Evolutionary conservation across 2,329 filamentous ascomycete species (phyloP).

Genomic region (Cucurbitaria berberidis): DNA sequence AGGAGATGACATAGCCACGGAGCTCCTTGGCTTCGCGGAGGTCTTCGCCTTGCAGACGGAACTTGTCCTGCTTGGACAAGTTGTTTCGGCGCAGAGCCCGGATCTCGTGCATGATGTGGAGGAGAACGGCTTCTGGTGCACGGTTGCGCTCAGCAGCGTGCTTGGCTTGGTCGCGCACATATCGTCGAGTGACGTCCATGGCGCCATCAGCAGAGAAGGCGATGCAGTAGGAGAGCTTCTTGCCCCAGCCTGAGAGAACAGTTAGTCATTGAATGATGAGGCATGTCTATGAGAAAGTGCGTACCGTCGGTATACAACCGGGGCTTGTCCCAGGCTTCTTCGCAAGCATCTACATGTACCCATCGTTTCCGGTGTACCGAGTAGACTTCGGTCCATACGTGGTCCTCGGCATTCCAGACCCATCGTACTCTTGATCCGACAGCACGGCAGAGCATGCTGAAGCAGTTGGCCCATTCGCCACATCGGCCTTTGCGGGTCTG

Average conservation of each 20-base stretch:
- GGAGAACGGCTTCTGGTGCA: constrained; percentile 86
- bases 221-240: constrained; percentile 96
- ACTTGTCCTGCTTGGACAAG: constrained; percentile 84
- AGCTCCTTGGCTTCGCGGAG: constrained; percentile 76
- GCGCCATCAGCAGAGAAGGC: constrained; percentile 91
- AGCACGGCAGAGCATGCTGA: constrained; percentile 96
- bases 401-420: constrained; percentile 98
- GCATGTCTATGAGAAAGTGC: constrained; percentile 32
- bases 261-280: constrained; percentile 14
- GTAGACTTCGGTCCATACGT: constrained; percentile 98
- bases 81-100: constrained; percentile 81
- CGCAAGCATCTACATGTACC: constrained; percentile 96
- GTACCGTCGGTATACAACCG: constrained; percentile 84
- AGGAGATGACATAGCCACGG: constrained; percentile 73
- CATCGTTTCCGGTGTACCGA: constrained; percentile 91
- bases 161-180: constrained; percentile 71
- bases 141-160: constrained; percentile 76
- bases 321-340: constrained; percentile 94
- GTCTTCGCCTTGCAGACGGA: constrained; percentile 81
- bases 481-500: constrained; percentile 85
- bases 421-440: constrained; percentile 90
- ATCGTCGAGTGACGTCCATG: constrained; percentile 70
- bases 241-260: constrained; percentile 73
- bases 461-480: constrained; percentile 98
- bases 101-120: constrained; percentile 93